Conservation (phyloP, 371 early-diverging fungal species). For the Basidiobolus meristosporus region DNA sequence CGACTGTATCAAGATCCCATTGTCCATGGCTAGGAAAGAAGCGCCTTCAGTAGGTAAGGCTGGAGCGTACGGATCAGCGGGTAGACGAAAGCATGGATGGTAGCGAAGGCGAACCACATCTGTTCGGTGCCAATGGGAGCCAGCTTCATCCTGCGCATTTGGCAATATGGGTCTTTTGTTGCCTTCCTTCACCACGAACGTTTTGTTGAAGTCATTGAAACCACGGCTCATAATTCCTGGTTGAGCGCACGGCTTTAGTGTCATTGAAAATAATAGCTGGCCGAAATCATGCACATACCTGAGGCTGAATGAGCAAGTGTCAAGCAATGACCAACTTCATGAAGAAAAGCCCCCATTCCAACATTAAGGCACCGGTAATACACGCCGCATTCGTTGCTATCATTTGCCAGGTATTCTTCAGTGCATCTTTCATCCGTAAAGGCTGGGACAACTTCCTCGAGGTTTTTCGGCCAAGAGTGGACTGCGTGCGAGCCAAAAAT, state of each 20-base stretch:
- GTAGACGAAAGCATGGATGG: constrained; percentile 32
- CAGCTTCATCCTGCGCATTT: constrained; percentile 21
- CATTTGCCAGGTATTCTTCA: constrained; percentile 20
- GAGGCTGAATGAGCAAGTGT: constrained; percentile 32
- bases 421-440: constrained; percentile 20
- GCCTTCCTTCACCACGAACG: constrained; percentile 19
- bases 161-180: constrained; percentile 16
- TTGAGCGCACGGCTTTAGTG: too few relatives aligned
- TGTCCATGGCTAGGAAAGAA: constrained; percentile 12
- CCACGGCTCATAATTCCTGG: constrained; percentile 51
- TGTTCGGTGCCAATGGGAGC: constrained; percentile 42
- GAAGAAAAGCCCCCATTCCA: constrained; percentile 44
- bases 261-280: too few relatives aligned
- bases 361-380: constrained; percentile 35
- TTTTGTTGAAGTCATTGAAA: constrained; percentile 39
- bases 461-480: constrained; percentile 36
- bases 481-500: constrained; percentile 45
- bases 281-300: too few relatives aligned
- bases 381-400: constrained; percentile 29
- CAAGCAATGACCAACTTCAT: constrained; percentile 42
- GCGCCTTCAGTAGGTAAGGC: not conserved
- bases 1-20: constrained; percentile 16
- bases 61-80: constrained; percentile 20
- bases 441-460: constrained; percentile 30
- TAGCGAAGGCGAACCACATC: constrained; percentile 36